A percentile compares a stretch with the other conserved stretches of the same genome.
Conservation (phyloP, 1,284 basidiomycete genomes). For the Ustanciosporium gigantosporum region DNA sequence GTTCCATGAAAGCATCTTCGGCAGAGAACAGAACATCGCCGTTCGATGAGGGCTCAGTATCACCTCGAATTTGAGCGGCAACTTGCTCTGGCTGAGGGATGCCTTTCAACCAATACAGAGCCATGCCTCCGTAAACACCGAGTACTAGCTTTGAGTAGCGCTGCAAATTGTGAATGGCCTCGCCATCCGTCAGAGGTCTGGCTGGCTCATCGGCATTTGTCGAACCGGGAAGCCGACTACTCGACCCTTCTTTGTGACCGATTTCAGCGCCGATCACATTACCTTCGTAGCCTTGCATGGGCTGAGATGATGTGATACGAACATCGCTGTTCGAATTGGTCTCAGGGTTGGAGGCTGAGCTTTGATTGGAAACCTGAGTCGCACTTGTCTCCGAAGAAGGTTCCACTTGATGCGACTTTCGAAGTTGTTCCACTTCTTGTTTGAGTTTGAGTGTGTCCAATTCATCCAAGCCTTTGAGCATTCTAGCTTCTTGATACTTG, state of each 20-base stretch:
- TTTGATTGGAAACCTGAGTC: not conserved
- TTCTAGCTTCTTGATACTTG: slow-evolving; percentile 31
- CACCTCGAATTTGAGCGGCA: not conserved
- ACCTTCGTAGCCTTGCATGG: slow-evolving; percentile 28
- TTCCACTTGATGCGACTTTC: slow-evolving; percentile 19
- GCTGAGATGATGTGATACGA: slow-evolving; percentile 42
- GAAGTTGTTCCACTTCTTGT: slow-evolving; percentile 17
- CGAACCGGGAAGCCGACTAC: slow-evolving; percentile 10
- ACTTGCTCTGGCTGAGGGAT: slow-evolving; percentile 12
- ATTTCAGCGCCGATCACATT: slow-evolving; percentile 54
- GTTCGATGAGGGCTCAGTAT: not conserved
- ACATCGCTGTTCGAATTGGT: slow-evolving; percentile 11
- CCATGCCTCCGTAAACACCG: slow-evolving; percentile 51
- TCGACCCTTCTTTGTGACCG: slow-evolving; percentile 19
- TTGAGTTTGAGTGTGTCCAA: slow-evolving; percentile 32
- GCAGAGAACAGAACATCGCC: slow-evolving; percentile 25
- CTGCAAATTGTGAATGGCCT: slow-evolving; percentile 43
- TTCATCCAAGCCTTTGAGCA: slow-evolving; percentile 35
- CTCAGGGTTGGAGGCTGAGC: not conserved
- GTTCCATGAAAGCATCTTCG: slow-evolving; percentile 42
- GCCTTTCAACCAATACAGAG: slow-evolving; percentile 46
- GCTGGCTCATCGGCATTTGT: slow-evolving; percentile 13
- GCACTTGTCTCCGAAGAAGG: slow-evolving; percentile 1
- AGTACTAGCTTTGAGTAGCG: slow-evolving; percentile 52
- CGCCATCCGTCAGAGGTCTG: slow-evolving; percentile 26